phyloP scores from a whole-genome alignment of 345 rosid species.

The Abelmoschus esculentus region DNA sequence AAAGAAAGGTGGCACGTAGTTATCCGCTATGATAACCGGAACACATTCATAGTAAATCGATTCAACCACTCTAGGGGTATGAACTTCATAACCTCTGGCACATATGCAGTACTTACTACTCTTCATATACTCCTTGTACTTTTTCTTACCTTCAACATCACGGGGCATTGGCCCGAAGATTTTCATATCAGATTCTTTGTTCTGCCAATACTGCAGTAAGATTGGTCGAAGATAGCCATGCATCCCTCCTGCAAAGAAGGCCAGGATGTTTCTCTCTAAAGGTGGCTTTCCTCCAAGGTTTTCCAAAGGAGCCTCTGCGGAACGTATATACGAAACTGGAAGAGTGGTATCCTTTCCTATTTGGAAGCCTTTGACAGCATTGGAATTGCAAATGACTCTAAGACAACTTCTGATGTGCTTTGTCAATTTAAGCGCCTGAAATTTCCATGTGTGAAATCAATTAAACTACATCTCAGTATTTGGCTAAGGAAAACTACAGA shows the following conservation, averaged over 20 bases:
- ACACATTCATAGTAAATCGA: slow-evolving; percentile 71
- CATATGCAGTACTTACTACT: slow-evolving; percentile 84
- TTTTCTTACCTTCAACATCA: slow-evolving; percentile 43
- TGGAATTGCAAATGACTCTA: slow-evolving; percentile 71
- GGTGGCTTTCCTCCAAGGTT: slow-evolving; percentile 66
- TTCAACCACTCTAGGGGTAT: slow-evolving; percentile 78
- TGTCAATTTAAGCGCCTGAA: slow-evolving; percentile 60
- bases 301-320: slow-evolving; percentile 43
- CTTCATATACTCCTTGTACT: slow-evolving; percentile 71
- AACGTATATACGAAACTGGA: slow-evolving; percentile 68
- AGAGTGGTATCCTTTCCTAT: slow-evolving; percentile 67
- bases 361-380: slow-evolving; percentile 59
- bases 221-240: slow-evolving; percentile 75
- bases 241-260: slow-evolving; percentile 88
- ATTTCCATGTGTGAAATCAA: slow-evolving; percentile 17
- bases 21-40: slow-evolving; percentile 82
- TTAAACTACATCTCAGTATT: background rate
- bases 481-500: background rate
- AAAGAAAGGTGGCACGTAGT: slow-evolving; percentile 80
- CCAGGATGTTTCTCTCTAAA: slow-evolving; percentile 50
- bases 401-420: slow-evolving; percentile 50
- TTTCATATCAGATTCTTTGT: slow-evolving; percentile 70
- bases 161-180: slow-evolving; percentile 69
- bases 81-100: slow-evolving; percentile 85
- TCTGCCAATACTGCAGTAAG: slow-evolving; percentile 61